Conservation (phyloP, 805 yeast species). For the Candida koratica region DNA sequence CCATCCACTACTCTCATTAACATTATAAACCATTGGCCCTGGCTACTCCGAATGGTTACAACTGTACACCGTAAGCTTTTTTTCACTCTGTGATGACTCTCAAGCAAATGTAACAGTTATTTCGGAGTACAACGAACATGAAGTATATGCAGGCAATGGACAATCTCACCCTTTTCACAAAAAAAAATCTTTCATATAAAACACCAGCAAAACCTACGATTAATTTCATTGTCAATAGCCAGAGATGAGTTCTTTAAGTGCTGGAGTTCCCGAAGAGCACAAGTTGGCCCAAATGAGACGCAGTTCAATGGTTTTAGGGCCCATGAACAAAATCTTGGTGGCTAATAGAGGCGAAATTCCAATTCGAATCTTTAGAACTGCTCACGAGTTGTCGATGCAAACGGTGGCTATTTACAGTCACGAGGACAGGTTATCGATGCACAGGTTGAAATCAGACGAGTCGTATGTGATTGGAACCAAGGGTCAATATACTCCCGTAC, state of each 20-base stretch:
- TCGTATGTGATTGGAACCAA: conserved; percentile 86
- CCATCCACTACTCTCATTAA: too few species aligned
- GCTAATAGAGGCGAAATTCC: conserved; percentile 87
- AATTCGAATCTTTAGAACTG: conserved; percentile 88
- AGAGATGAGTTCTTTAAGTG: conserved; percentile 12
- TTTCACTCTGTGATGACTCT: neutral
- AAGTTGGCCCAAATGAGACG: conserved; percentile 39
- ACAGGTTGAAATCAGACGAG: conserved; percentile 90
- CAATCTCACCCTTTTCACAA: conserved; percentile 6
- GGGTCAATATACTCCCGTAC: conserved; percentile 92
- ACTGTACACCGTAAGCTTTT: neutral
- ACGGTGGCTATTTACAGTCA: conserved; percentile 96
- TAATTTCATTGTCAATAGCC: neutral
- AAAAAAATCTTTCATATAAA: conserved; percentile 2
- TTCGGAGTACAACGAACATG: conserved; percentile 1
- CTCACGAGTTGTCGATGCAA: conserved; percentile 95
- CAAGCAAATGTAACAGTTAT: too few species aligned
- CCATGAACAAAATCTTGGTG: conserved; percentile 61
- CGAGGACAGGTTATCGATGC: conserved; percentile 93
- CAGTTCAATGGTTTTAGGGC: conserved; percentile 41
- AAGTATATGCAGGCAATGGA: neutral
- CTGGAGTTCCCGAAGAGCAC: conserved; percentile 15
- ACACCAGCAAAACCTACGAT: neutral
- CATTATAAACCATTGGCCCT: neutral
- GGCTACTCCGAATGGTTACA: neutral